phyloP scores from a whole-genome alignment of 2,329 filamentous ascomycete genomes.

The Talaromyces funiculosus region DNA sequence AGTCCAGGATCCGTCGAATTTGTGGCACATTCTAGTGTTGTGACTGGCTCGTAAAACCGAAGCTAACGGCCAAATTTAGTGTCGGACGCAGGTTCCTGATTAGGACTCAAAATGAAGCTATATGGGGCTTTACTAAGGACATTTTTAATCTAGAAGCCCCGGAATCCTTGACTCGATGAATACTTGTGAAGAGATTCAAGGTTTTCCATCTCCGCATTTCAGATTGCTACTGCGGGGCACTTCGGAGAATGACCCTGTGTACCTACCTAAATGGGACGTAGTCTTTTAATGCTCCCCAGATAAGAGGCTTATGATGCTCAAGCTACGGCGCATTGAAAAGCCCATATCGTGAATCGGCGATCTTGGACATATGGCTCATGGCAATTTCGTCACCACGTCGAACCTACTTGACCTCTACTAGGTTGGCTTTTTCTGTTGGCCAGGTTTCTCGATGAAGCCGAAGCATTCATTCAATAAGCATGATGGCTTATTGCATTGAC shows the following conservation, averaged over 20 bases:
- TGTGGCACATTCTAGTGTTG: neutral
- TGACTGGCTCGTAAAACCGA: neutral
- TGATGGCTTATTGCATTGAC: neutral
- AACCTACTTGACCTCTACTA: neutral
- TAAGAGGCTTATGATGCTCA: neutral
- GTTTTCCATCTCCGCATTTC: neutral
- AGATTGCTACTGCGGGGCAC: neutral
- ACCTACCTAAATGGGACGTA: neutral
- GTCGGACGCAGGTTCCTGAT: neutral
- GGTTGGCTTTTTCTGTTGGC: neutral
- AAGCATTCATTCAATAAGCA: neutral
- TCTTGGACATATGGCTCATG: neutral
- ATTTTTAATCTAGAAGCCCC: neutral
- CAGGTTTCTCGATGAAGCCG: neutral
- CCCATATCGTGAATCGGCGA: neutral
- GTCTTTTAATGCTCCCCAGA: neutral
- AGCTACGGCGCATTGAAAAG: neutral
- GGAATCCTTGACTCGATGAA: neutral
- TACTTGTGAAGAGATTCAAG: neutral
- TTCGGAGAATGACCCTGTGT: neutral
- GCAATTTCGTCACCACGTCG: too few relatives aligned
- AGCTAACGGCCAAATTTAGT: neutral
- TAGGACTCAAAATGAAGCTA: neutral
- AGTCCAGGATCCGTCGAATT: neutral
- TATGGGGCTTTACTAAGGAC: neutral